phyloP scores from a whole-genome alignment of 257 asterid genomes.

The Jacaranda mimosifolia region DNA sequence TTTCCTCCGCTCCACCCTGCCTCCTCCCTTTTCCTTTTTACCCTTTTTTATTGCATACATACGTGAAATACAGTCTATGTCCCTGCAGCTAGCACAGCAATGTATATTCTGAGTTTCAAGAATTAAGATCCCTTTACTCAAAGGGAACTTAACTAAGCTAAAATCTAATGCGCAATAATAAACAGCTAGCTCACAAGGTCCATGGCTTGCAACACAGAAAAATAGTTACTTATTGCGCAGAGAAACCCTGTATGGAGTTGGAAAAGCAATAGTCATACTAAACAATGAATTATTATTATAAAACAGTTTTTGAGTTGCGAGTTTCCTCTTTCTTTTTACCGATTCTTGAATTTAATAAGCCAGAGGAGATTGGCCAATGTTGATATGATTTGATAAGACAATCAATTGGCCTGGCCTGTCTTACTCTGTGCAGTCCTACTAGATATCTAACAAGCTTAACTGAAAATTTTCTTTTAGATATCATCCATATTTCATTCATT shows the following conservation, averaged over 20 bases:
- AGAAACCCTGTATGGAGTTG: no score
- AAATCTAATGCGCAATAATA: neutral
- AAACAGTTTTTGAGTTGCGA: constrained; percentile 5
- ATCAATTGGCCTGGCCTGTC: constrained; percentile 53
- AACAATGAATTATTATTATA: constrained; percentile 12
- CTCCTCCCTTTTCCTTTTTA: constrained; percentile 30
- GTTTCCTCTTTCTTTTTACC: neutral
- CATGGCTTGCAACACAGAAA: no score
- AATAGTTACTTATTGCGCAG: constrained; percentile 1
- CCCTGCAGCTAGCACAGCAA: neutral
- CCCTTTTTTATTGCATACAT: constrained; percentile 38
- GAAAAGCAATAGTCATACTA: neutral
- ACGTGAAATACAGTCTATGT: constrained; percentile 8
- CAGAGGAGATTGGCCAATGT: constrained; percentile 10
- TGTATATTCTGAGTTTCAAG: neutral
- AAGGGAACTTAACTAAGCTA: neutral
- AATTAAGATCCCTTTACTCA: neutral
- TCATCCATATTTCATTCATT: neutral
- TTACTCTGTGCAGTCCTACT: constrained; percentile 26
- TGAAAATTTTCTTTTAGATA: neutral
- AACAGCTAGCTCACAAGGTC: no score
- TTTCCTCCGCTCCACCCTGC: constrained; percentile 49
- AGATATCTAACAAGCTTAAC: constrained; percentile 29
- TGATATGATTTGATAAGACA: constrained; percentile 54
- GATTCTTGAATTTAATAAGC: constrained; percentile 12